Percentiles rank a stretch among this genome's conserved stretches.
Conservation (phyloP, 192 early-diverging fungal species). For the Piromyces finnis region DNA sequence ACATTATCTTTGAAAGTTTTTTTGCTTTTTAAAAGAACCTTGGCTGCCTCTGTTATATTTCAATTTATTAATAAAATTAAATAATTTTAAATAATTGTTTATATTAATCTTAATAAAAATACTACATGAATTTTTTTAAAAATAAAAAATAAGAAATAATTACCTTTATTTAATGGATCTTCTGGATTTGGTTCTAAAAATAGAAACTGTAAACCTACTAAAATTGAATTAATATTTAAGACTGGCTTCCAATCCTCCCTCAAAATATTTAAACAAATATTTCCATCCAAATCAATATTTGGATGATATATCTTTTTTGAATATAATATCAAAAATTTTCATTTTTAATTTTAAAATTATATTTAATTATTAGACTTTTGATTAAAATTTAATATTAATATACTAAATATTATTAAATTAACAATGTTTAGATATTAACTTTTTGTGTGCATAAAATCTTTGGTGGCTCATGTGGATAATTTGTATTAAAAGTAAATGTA, state of each 20-base stretch:
- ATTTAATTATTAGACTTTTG: too few species aligned
- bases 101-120: too few species aligned
- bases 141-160: too few species aligned
- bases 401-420: too few species aligned
- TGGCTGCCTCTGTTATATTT: slow-evolving; percentile 49
- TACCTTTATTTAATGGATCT: slow-evolving; percentile 92
- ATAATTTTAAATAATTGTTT: too few species aligned
- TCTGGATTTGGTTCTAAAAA: slow-evolving; percentile 90
- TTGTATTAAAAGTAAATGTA: slow-evolving; percentile 58
- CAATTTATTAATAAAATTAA: too few species aligned
- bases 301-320: slow-evolving; percentile 75
- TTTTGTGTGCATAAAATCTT: slow-evolving; percentile 78
- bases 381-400: too few species aligned
- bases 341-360: too few species aligned
- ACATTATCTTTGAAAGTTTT: slow-evolving; percentile 60
- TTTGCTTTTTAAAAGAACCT: slow-evolving; percentile 51
- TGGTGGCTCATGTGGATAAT: slow-evolving; percentile 91
- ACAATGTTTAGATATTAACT: slow-evolving; percentile 32
- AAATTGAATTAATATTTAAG: slow-evolving; percentile 73
- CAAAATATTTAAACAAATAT: slow-evolving; percentile 90
- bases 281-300: slow-evolving; percentile 91
- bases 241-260: slow-evolving; percentile 99
- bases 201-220: slow-evolving; percentile 81
- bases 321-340: too few species aligned
- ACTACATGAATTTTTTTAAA: too few species aligned